phyloP scores from a whole-genome alignment of 2,329 filamentous ascomycete genomes.

The Thermothelomyces thermophilus region DNA sequence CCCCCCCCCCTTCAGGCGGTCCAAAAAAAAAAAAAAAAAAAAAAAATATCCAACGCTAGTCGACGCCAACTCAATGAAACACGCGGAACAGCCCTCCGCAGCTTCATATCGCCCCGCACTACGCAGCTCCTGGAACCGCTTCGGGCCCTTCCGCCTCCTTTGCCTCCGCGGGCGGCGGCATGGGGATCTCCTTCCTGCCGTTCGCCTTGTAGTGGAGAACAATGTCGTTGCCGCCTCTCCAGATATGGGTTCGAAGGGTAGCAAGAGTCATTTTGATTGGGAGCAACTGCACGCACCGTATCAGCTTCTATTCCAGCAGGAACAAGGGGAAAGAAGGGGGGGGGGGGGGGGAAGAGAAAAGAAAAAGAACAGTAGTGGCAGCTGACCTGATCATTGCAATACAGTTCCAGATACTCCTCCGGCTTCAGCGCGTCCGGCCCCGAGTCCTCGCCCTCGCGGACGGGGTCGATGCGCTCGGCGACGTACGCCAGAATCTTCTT shows the following conservation, averaged over 20 bases:
- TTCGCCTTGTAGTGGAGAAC: constrained; percentile 87
- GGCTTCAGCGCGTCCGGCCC: constrained; percentile 60
- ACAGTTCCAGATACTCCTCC: constrained; percentile 90
- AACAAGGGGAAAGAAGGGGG: not conserved
- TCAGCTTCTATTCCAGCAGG: not conserved
- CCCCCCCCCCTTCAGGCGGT: too few species aligned
- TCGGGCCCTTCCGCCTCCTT: constrained; percentile 4
- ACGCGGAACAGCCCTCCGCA: not conserved
- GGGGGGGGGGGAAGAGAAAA: too few species aligned
- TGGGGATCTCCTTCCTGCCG: constrained; percentile 61
- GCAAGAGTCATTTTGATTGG: constrained; percentile 85
- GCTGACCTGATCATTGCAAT: constrained; percentile 84
- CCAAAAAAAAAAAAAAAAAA: not conserved
- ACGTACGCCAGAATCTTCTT: constrained; percentile 93
- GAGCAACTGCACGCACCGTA: constrained; percentile 46
- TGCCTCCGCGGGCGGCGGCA: constrained; percentile 24
- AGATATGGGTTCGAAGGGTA: constrained; percentile 83
- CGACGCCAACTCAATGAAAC: not conserved
- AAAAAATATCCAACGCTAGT: not conserved
- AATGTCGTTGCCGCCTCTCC: constrained; percentile 93
- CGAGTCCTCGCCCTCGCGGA: constrained; percentile 40
- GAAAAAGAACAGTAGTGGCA: not conserved
- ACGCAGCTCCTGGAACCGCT: constrained; percentile 5
- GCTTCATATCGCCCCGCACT: not conserved
- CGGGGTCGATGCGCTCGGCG: constrained; percentile 79